Evolutionary conservation across 2,329 filamentous ascomycete genomes (phyloP).

Genomic region (Trichoderma lentiforme): DNA sequence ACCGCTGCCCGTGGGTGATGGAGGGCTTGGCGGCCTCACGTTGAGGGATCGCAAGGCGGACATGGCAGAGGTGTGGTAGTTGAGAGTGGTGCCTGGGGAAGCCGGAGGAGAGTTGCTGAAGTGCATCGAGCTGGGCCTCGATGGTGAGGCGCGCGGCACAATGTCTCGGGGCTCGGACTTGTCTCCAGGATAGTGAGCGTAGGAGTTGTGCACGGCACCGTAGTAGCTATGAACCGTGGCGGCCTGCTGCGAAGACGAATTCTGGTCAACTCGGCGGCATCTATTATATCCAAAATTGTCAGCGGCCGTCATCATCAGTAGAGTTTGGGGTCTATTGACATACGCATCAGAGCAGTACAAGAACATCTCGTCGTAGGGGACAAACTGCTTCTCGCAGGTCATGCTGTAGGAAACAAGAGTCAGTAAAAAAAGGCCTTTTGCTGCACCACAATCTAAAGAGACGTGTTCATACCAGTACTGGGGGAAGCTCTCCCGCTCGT

Average conservation of each 20-base stretch:
- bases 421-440: slow-evolving; percentile 17
- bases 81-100: slow-evolving; percentile 38
- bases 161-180: slow-evolving; percentile 58
- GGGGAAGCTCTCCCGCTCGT: slow-evolving; percentile 61
- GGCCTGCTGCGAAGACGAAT: slow-evolving; percentile 28
- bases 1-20: slow-evolving; percentile 47
- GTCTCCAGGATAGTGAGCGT: slow-evolving; percentile 44
- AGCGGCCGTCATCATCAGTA: slow-evolving; percentile 16
- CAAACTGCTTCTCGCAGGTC: slow-evolving; percentile 65
- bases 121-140: slow-evolving; percentile 54
- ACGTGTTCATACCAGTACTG: slow-evolving; percentile 56
- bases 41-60: slow-evolving; percentile 55
- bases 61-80: slow-evolving; percentile 49
- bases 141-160: slow-evolving; percentile 61
- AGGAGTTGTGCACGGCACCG: slow-evolving; percentile 31
- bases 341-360: slow-evolving; percentile 64
- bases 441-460: slow-evolving; percentile 11
- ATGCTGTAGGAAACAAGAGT: slow-evolving; percentile 45
- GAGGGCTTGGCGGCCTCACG: slow-evolving; percentile 53
- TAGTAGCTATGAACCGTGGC: slow-evolving; percentile 32
- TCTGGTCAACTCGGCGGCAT: slow-evolving; percentile 54
- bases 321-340: slow-evolving; percentile 29
- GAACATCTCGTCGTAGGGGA: slow-evolving; percentile 53
- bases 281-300: slow-evolving; percentile 32
- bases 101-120: slow-evolving; percentile 51